These are phyloP conservation scores for Puccinia polysora DNA, from an alignment of 1,284 basidiomycete species.

Conservation along the genomic window DNA sequence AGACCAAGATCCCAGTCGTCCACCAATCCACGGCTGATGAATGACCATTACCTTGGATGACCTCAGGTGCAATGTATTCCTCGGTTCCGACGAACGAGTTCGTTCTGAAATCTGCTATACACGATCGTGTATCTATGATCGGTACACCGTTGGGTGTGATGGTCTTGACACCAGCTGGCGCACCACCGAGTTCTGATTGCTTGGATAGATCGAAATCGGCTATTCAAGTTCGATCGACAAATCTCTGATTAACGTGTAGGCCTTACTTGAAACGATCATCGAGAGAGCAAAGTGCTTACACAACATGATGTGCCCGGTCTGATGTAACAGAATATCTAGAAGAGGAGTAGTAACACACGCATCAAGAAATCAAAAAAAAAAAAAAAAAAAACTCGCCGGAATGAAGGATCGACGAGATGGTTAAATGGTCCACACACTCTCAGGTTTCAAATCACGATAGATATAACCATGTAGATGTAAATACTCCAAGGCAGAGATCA, in stretches of 20 bases:
- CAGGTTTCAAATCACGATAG: constrained; percentile 97
- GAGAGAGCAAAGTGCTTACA: no score
- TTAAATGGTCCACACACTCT: no score
- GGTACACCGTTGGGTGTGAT: constrained; percentile 84
- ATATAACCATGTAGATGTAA: constrained; percentile 99
- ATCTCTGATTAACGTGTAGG: no score
- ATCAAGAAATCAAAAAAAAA: no score
- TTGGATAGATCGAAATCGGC: constrained; percentile 97
- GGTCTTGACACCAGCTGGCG: constrained; percentile 84
- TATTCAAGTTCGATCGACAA: background rate
- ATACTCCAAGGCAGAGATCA: constrained; percentile 95
- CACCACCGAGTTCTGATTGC: constrained; percentile 69
- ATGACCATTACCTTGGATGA: constrained; percentile 95
- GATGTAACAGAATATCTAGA: constrained; percentile 92
- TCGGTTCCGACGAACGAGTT: constrained; percentile 99
- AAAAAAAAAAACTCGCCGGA: background rate
- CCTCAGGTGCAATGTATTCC: constrained; percentile 98
- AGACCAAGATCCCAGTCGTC: constrained; percentile 96
- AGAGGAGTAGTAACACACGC: background rate
- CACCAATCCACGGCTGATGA: constrained; percentile 99
- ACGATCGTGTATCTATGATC: constrained; percentile 91
- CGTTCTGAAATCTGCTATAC: constrained; percentile 94
- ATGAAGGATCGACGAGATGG: background rate
- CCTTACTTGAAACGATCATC: no score
- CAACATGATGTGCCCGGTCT: constrained; percentile 98